Conservation (phyloP, 345 rosid genomes). For the Angophora floribunda region DNA sequence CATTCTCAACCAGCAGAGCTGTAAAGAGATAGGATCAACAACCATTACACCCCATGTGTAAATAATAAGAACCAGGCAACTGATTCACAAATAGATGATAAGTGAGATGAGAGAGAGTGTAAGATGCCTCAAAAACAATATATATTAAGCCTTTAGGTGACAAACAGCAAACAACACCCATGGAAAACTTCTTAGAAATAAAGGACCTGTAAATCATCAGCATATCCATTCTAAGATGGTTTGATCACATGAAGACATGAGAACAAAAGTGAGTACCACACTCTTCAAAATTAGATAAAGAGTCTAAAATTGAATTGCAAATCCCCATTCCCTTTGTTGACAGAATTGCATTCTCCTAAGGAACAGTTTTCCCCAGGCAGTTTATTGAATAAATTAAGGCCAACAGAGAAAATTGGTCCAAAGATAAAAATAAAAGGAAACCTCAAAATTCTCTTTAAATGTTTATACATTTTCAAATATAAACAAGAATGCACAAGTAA, state of each 20-base stretch:
- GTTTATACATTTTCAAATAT: neutral
- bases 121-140: neutral
- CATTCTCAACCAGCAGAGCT: slow-evolving; percentile 84
- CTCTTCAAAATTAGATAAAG: neutral
- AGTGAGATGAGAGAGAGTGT: neutral
- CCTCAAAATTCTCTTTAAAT: neutral
- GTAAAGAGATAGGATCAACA: neutral
- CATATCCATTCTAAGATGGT: neutral
- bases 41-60: neutral
- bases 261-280: neutral
- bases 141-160: neutral
- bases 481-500: neutral
- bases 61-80: neutral
- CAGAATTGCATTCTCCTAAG: neutral
- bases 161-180: neutral
- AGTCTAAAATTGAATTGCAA: neutral
- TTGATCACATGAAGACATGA: neutral
- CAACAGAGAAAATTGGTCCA: neutral
- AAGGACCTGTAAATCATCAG: neutral
- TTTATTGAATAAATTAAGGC: neutral
- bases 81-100: neutral
- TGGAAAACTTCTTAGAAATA: neutral
- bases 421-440: neutral
- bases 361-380: neutral
- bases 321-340: neutral